Evolutionary conservation across 768 basidiomycete species (phyloP), one percentile per base, ranked within the genome.

Genomic region (Coprinopsis sp.): DNA sequence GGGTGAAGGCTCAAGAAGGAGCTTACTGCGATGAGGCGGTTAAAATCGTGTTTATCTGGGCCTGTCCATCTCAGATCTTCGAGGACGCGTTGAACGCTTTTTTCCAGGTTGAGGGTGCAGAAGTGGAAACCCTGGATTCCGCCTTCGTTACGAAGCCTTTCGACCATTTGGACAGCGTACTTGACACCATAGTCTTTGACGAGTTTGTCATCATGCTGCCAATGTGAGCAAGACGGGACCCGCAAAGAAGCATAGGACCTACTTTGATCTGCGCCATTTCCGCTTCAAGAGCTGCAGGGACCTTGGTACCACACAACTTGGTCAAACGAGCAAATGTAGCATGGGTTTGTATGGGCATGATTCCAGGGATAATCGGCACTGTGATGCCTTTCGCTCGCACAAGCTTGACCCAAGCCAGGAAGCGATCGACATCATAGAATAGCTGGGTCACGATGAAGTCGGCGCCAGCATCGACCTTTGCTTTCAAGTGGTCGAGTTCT

Each of bases 271-370:
- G 51, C 3, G 36, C 30, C 14, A 54, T 28, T 22, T 34, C 51
- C 6, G 40, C 48, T 24, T 51, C 48, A 4, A 54, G 28, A 25
- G 46, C 37, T 11, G 23, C 27, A 7, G 54, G 95, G 14, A 98
- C 82, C 18, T 72, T 73, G 3, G 84, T 81, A 14, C 87, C 87
- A 51, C 91, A 94, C 34, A 99, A 72, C 62, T 94, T 96, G 18
- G 85, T 89, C 56, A 98, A 72, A 37, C 96, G 83, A 36, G 87
- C 71, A 67, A 99, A 98, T 1, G 96, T 96, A 3, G 86, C 80
- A 61, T 93, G 95, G 19, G 90, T 97, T 60, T 98, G 96, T 46
- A 99, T 91, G 1, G 96, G 95, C 93, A 98, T 96, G 45, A 98
- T 81, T 10, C 94, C 92, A 7, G 96, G 92, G 50, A 99, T 85